Evolutionary conservation across 2,329 filamentous ascomycete genomes (phyloP), one percentile per base, ranked within the genome.

Genomic region (Penicillium frequentans): DNA sequence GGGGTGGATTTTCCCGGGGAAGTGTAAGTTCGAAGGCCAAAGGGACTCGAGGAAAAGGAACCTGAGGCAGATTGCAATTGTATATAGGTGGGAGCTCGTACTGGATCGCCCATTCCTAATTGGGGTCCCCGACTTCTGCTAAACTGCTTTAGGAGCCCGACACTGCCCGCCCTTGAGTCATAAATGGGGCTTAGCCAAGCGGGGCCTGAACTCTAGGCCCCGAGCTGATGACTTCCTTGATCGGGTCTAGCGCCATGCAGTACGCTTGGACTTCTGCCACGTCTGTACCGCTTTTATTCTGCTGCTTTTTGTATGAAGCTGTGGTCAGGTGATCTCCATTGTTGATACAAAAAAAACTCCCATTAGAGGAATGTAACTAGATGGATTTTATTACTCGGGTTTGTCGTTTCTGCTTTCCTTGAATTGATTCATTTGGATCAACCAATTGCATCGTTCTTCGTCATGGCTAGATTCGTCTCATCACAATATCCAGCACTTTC

Each of bases 61-160:
- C 65, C 67, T 69, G 61, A 62, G 61, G 58, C 59, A 52, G 52
- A 49, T 45, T 47, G 52, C 43, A 33, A 35, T 46, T 54, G 47
- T 59, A 57, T 57, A 57, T 45, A 49, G 19, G 37, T 44, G n/a
- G 11, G 31, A 10, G 33, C 26, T 29, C 3, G 33, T 24, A 4
- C 29, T 31, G 29, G 29, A 6, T 31, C 31, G 31, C 14, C 52
- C 57, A 61, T 63, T 58, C 65, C 69, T 56, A 19, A 65, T 68
- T 52, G 60, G 60, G 65, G 61, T 64, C 66, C 69, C 69, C 68
- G 66, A 68, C 65, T 53, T 47, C 5, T 64, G 61, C 68, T 68
- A 69, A 63, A 45, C 67, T 59, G 1, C 9, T 58, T 67, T 66
- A 53, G 64, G 69, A 56, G 54, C 54, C 54, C 54, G 54, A 56